These are phyloP conservation scores for Xylariaceae sp. DNA, from an alignment of 2,329 filamentous ascomycete genomes.

Conservation along the genomic window DNA sequence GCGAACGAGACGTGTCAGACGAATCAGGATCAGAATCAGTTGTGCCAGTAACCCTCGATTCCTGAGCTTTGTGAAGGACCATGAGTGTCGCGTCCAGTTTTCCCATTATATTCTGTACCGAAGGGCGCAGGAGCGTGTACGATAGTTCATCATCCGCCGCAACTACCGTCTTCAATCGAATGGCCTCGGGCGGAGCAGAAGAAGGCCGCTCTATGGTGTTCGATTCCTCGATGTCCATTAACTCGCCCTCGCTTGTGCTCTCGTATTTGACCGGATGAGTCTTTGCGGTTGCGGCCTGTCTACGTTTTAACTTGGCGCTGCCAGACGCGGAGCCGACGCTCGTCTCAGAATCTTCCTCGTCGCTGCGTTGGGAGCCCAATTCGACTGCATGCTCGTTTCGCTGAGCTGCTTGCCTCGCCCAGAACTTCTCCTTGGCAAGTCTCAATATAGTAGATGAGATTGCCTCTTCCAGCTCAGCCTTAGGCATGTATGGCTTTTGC, in stretches of 20 bases:
- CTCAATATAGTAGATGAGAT: constrained; percentile 63
- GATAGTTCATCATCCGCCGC: constrained; percentile 69
- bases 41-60: constrained; percentile 42
- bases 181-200: constrained; percentile 4
- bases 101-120: constrained; percentile 64
- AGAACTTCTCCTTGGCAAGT: constrained; percentile 63
- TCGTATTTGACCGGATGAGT: constrained; percentile 24
- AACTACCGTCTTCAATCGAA: constrained; percentile 47
- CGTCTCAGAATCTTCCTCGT: constrained; percentile 21
- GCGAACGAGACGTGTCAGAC: constrained; percentile 25
- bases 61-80: constrained; percentile 64
- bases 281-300: constrained; percentile 11
- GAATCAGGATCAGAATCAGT: constrained; percentile 27
- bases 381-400: constrained; percentile 12
- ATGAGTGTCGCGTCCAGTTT: constrained; percentile 66
- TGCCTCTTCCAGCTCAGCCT: constrained; percentile 64
- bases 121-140: constrained; percentile 59
- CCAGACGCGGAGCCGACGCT: constrained; percentile 15
- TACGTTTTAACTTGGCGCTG: constrained; percentile 10
- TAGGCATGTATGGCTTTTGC: constrained; percentile 44
- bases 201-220: not conserved
- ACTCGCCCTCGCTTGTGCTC: constrained; percentile 17
- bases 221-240: constrained; percentile 24
- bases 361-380: constrained; percentile 7
- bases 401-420: constrained; percentile 34